These are phyloP conservation scores for Zizania palustris DNA, from an alignment of 202 grass and related monocot species.

Conservation along the genomic window DNA sequence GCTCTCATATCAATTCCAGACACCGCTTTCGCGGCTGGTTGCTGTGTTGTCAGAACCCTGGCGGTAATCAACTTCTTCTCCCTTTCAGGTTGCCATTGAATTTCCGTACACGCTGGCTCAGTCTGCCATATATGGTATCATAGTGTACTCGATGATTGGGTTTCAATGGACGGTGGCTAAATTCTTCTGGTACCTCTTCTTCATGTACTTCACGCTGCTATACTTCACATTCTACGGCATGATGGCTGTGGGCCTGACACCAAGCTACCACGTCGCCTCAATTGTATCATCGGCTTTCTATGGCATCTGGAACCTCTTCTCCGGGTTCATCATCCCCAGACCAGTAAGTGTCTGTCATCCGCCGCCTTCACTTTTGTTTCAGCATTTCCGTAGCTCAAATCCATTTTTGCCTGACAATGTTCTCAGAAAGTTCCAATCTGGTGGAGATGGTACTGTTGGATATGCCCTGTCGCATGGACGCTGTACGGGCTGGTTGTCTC, in stretches of 20 bases:
- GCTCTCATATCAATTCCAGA: slow-evolving; percentile 8
- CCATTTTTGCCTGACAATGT: not conserved
- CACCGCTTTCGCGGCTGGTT: not conserved
- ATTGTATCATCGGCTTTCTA: slow-evolving; percentile 34
- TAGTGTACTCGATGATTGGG: slow-evolving; percentile 61
- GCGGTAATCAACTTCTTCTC: not conserved
- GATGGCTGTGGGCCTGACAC: slow-evolving; percentile 48
- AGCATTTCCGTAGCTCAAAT: not conserved
- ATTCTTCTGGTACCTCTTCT: slow-evolving; percentile 56
- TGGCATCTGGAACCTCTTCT: slow-evolving; percentile 52
- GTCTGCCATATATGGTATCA: slow-evolving; percentile 30
- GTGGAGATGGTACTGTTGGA: slow-evolving; percentile 77
- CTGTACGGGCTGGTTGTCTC: slow-evolving; percentile 61
- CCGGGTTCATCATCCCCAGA: slow-evolving; percentile 43
- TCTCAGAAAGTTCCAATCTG: slow-evolving; percentile 57
- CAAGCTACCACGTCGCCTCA: slow-evolving; percentile 44
- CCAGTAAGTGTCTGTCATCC: slow-evolving; percentile 38
- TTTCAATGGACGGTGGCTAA: slow-evolving; percentile 55
- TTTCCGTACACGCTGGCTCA: slow-evolving; percentile 47
- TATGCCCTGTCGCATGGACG: slow-evolving; percentile 60
- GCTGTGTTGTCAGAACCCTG: not conserved
- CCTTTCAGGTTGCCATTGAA: slow-evolving; percentile 47
- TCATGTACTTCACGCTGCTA: slow-evolving; percentile 54
- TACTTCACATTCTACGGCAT: slow-evolving; percentile 66
- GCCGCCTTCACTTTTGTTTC: not conserved